phyloP scores from a whole-genome alignment of 352 stramenopile genomes.

The Globisporangium cylindrosporum region DNA sequence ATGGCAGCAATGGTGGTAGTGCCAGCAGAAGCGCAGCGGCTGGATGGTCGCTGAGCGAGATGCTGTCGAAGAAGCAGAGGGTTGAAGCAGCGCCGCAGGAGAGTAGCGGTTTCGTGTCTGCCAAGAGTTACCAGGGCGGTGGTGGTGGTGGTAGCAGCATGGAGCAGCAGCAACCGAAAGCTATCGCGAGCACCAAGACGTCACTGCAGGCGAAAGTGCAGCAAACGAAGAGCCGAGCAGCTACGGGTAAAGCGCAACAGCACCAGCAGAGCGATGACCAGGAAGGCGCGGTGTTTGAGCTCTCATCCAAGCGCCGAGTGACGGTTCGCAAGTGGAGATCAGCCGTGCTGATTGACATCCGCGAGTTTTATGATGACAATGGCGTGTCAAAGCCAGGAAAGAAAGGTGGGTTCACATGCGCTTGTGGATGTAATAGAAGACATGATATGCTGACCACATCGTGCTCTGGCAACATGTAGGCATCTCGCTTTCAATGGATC shows the following conservation, averaged over 20 bases:
- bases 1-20: not conserved
- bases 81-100: not conserved
- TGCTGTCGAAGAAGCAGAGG: constrained; percentile 9
- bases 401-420: constrained; percentile 41
- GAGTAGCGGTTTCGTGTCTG: not conserved
- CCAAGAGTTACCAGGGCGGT: not conserved
- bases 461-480: constrained; percentile 19
- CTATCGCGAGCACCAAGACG: not conserved
- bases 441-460: too few species aligned
- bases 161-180: constrained; percentile 3
- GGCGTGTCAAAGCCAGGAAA: constrained; percentile 61
- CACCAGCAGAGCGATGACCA: constrained; percentile 9
- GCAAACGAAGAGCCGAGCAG: constrained; percentile 6
- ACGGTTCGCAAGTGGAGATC: constrained; percentile 58
- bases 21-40: not conserved
- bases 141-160: not conserved
- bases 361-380: constrained; percentile 75
- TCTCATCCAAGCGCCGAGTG: constrained; percentile 55
- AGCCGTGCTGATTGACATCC: constrained; percentile 59
- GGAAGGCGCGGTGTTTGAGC: constrained; percentile 40
- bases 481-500: constrained; percentile 53
- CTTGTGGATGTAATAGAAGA: not conserved
- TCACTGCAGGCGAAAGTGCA: not conserved
- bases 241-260: constrained; percentile 4
- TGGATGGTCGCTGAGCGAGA: constrained; percentile 3